These are phyloP conservation scores for Eucalyptus grandis DNA, from an alignment of 345 rosid species.

Conservation along the genomic window DNA sequence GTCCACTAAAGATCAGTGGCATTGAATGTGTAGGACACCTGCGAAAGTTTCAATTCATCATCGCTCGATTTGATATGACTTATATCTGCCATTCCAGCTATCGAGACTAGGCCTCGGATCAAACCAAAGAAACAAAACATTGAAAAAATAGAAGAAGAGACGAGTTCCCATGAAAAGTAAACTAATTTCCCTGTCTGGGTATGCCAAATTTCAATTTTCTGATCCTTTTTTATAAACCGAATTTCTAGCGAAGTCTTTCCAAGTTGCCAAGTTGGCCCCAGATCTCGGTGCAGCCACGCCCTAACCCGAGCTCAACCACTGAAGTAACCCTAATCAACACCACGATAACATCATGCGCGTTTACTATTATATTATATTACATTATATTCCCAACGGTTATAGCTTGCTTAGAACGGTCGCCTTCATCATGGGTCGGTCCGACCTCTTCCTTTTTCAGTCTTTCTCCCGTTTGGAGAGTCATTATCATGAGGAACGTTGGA, in stretches of 20 bases:
- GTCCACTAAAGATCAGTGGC: not conserved
- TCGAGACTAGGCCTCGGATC: not conserved
- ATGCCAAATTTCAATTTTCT: not conserved
- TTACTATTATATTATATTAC: too few relatives aligned
- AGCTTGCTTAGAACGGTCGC: not conserved
- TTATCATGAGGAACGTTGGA: not conserved
- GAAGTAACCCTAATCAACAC: not conserved
- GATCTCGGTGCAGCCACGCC: not conserved
- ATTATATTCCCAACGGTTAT: not conserved
- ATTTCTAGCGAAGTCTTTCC: not conserved
- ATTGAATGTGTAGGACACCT: not conserved
- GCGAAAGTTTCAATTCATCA: not conserved
- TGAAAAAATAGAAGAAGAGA: not conserved
- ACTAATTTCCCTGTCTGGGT: not conserved
- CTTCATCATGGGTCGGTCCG: not conserved
- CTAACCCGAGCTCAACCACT: not conserved
- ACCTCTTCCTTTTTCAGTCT: not conserved
- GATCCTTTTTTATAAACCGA: not conserved
- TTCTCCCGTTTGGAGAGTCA: not conserved
- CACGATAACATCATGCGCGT: not conserved
- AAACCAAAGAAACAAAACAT: not conserved
- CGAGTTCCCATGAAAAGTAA: not conserved
- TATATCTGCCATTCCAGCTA: not conserved
- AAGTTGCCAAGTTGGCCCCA: not conserved
- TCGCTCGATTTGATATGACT: not conserved